Percentiles rank a stretch among this genome's conserved stretches.
These are phyloP conservation scores for Mortierella claussenii DNA, from an alignment of 192 early-diverging fungal genomes.

Conservation along the genomic window DNA sequence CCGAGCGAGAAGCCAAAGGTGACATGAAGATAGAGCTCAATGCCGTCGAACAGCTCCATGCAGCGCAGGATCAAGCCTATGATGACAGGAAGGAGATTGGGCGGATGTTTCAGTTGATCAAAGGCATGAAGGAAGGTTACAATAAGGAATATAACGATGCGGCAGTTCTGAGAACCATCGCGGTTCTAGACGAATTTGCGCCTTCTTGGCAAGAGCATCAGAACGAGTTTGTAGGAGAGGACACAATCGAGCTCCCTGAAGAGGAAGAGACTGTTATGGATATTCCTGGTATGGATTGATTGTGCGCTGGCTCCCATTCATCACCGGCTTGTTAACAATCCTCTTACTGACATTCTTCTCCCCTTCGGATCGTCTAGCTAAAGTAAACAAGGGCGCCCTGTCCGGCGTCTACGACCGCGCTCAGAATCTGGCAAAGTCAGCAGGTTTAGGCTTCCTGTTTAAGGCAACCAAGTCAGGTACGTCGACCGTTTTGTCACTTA, in stretches of 20 bases:
- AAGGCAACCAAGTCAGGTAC: slow-evolving; percentile 5
- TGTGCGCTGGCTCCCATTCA: no score
- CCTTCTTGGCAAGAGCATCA: slow-evolving; percentile 25
- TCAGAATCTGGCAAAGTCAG: slow-evolving; percentile 2
- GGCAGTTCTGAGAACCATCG: slow-evolving; percentile 36
- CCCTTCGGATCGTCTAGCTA: no score
- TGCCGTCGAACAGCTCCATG: slow-evolving; percentile 7
- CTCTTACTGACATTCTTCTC: no score
- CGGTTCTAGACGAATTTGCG: slow-evolving; percentile 19
- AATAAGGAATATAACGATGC: slow-evolving; percentile 46
- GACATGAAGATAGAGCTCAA: not conserved
- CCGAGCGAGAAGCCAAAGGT: not conserved
- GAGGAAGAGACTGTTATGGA: not conserved
- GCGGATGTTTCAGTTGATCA: slow-evolving; percentile 26
- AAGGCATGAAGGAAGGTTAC: slow-evolving; percentile 38
- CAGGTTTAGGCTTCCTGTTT: slow-evolving; percentile 32
- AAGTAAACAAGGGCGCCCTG: no score
- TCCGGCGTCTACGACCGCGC: not conserved
- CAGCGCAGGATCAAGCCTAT: slow-evolving; percentile 11
- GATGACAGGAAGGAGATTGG: slow-evolving; percentile 39
- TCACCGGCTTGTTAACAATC: no score
- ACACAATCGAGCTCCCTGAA: slow-evolving; percentile 16
- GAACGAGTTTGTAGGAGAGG: slow-evolving; percentile 39
- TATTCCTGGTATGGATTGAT: not conserved
- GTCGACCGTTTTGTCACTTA: no score